Base-by-base conservation (phyloP, 345 rosid genomes). In the Pseudoturritis turrita region DNA sequence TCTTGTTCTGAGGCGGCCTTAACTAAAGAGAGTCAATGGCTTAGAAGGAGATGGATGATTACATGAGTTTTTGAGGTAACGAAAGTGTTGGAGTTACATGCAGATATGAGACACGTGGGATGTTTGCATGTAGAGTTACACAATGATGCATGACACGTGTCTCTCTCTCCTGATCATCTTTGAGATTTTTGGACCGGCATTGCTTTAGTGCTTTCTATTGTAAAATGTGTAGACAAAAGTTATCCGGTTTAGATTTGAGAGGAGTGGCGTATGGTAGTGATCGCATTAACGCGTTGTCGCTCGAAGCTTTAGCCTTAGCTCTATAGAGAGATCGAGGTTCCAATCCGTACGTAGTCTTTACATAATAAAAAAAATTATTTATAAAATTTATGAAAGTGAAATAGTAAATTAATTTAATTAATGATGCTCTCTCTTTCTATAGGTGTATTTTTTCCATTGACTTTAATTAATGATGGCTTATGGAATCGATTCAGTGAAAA, bases 71-170 rank as follows among this genome's bases (percentile, higher is more conserved):
- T 43, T 44, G 22, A 28, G 28, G 54, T 18, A 36, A 70, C 70
- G 28, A 44, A 76, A 46, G 65, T 76, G 74, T 61, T 52, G 70
- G 79, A 59, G 68, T 17, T 31, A 33, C 78, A 67, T 67, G 78
- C 73, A 67, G 45, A 59, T 28, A 15, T 12, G 39, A 29, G 41
- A 62, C 75, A 70, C 75, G 75, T 76, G 79, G 79, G 75, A 28
- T 54, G 46, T 62, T 28, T 70, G 75, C 75, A 76, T 76, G 79
- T 62, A 19, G 58, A 44, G 40, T 55, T 28, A 14, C 51, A 10
- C 58, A 17, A 26, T 53, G 64, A 61, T 68, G 50, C 58, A 44
- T 22, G 74, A 53, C 74, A 68, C 74, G 65, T 73, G 62, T 31
- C 58, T 31, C 22, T 33, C 49, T 28, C 43, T 57, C 12, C 3